Evolutionary conservation across 495 filamentous ascomycete genomes (phyloP).

Genomic region (Hypoxylon fragiforme): DNA sequence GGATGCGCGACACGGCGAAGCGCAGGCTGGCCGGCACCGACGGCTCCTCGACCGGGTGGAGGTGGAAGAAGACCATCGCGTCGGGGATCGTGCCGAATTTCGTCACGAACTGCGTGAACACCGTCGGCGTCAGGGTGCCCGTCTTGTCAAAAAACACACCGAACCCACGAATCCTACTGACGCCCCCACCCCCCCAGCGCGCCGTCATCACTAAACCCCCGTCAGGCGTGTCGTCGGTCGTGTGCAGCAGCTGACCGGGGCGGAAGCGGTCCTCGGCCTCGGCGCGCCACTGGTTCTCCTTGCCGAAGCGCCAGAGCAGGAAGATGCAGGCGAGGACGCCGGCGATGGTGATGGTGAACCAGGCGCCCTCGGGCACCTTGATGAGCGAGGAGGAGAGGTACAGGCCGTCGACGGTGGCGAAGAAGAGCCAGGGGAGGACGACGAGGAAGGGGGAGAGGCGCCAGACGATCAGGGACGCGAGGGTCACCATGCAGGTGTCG

Average conservation of each 20-base stretch:
- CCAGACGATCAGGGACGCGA: constrained; percentile 72
- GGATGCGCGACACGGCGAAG: constrained; percentile 44
- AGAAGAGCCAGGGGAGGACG: constrained; percentile 61
- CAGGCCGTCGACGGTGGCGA: constrained; percentile 63
- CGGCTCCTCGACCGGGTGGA: constrained; percentile 59
- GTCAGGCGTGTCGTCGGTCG: constrained; percentile 27
- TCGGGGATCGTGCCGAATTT: constrained; percentile 63
- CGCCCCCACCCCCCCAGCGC: constrained; percentile 48
- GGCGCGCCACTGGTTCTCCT: constrained; percentile 71
- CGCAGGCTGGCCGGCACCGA: constrained; percentile 50
- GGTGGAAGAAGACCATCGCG: constrained; percentile 64
- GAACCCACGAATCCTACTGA: constrained; percentile 55
- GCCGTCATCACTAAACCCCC: constrained; percentile 39
- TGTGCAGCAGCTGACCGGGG: constrained; percentile 48
- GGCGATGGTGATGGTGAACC: constrained; percentile 72
- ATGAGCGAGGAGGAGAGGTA: constrained; percentile 68
- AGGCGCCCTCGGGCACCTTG: constrained; percentile 73
- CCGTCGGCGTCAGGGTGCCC: constrained; percentile 56
- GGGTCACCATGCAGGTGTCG: constrained; percentile 68
- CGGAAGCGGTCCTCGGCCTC: constrained; percentile 64
- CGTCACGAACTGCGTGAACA: constrained; percentile 65
- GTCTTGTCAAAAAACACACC: constrained; percentile 71
- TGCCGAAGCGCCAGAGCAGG: constrained; percentile 73
- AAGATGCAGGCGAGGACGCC: constrained; percentile 61
- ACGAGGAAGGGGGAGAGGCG: constrained; percentile 59